Conservation (phyloP, 371 early-diverging fungal species). For the Homolaphlyctis polyrhiza region DNA sequence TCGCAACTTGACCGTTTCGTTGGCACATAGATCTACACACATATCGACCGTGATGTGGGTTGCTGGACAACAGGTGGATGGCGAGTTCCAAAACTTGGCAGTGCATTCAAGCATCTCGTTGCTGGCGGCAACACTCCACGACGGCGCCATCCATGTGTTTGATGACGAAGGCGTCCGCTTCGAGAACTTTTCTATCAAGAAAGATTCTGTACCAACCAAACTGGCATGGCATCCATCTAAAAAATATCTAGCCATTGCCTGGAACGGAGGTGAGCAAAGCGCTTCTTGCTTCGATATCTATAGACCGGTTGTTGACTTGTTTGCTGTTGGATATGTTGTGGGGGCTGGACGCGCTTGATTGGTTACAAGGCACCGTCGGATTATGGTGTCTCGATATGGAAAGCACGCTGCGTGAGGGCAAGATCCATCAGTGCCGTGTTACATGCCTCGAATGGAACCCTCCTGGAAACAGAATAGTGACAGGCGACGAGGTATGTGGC, state of each 20-base stretch:
- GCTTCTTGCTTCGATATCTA: too few relatives aligned
- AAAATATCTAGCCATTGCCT: conserved; percentile 20
- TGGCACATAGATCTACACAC: too few relatives aligned
- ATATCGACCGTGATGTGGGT: too few relatives aligned
- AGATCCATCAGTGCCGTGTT: conserved; percentile 25
- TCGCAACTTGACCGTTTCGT: too few relatives aligned
- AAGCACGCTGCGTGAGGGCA: conserved; percentile 36
- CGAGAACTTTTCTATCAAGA: conserved; percentile 3
- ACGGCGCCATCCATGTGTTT: conserved; percentile 13
- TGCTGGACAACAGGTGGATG: conserved; percentile 6
- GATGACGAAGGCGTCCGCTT: conserved; percentile 12
- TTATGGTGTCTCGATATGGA: conserved; percentile 38
- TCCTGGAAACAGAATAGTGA: conserved; percentile 33
- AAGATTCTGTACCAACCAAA: neutral
- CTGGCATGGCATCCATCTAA: conserved; percentile 20
- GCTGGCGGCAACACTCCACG: conserved; percentile 12
- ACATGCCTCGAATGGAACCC: conserved; percentile 37
- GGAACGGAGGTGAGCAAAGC: conserved; percentile 17
- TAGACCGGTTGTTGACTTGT: too few relatives aligned
- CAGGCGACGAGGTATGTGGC: conserved; percentile 29
- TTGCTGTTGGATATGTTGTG: too few relatives aligned
- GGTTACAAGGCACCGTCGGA: conserved; percentile 30
- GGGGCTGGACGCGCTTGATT: too few relatives aligned
- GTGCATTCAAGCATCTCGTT: conserved; percentile 7
- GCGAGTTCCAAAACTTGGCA: conserved; percentile 9